A percentile compares a stretch with the other conserved stretches of the same genome.
Conservation (phyloP, 257 asterid species). For the Ocimum tenuiflorum region DNA sequence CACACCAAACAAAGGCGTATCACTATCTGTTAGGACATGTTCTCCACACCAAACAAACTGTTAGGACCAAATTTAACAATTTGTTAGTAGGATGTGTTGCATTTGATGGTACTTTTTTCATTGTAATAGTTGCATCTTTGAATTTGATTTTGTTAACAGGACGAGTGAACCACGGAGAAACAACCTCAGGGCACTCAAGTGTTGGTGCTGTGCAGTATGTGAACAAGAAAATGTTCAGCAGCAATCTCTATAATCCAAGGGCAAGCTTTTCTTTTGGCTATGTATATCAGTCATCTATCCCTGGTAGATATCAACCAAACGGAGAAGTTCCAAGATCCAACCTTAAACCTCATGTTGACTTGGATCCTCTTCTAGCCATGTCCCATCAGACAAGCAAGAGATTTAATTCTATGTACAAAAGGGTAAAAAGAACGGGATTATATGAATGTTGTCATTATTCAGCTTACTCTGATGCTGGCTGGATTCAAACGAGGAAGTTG, state of each 20-base stretch:
- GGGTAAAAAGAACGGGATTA: constrained; percentile 31
- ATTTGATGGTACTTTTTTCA: constrained; percentile 2
- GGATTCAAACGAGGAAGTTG: constrained; percentile 42
- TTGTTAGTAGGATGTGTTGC: neutral
- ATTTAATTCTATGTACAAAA: constrained; percentile 21
- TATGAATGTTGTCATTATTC: constrained; percentile 35
- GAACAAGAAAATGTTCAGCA: constrained; percentile 23
- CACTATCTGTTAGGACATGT: too few relatives aligned
- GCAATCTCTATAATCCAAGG: constrained; percentile 33
- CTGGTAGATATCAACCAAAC: constrained; percentile 25
- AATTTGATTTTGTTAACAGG: constrained; percentile 29
- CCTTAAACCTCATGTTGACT: constrained; percentile 24
- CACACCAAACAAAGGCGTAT: too few relatives aligned
- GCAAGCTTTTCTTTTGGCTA: constrained; percentile 31
- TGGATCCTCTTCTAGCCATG: constrained; percentile 18
- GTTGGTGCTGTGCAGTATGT: constrained; percentile 27
- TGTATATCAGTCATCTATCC: constrained; percentile 23
- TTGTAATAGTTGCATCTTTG: constrained; percentile 15
- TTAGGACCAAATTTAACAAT: neutral
- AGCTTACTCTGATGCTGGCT: constrained; percentile 27
- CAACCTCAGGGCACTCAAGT: constrained; percentile 25
- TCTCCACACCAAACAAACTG: too few relatives aligned
- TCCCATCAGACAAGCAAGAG: constrained; percentile 27
- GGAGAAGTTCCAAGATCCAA: constrained; percentile 27
- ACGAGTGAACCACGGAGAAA: constrained; percentile 31